Evolutionary conservation across 129 eudicot species (phyloP), one percentile per base, ranked within the genome.

Genomic region (Flaveria sonorensis): DNA sequence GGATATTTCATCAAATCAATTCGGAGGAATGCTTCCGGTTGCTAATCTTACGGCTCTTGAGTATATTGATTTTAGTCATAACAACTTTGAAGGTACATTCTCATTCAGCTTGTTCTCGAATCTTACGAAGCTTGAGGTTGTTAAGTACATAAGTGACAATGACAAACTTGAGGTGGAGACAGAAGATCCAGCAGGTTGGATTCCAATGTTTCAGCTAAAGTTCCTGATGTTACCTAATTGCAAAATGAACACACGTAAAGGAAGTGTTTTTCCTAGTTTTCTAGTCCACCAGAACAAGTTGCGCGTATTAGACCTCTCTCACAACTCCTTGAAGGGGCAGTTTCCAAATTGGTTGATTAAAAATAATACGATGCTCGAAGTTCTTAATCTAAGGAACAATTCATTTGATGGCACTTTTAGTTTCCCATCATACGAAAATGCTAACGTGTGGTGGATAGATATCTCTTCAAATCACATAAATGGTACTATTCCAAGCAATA

Each of bases 181-280:
- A 43, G 78, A 78, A 47, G 62, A 70, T 19, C 68, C 68, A 10
- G 2, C 11, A 28, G 70, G 18, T 61, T 81, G 82, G 80, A 20
- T 30, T 53, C 83, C 85, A 15, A 20, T 28, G 26, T 85, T 85
- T 45, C 81, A 85, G 83, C 55, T 85, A 23, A 45, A 73, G 53
- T 16, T 60, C 2, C 69, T 85, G 11, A 20, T 32, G 3, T 8
- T 81, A 14, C 20, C 83, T 0, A 36, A 70, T 39, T 85, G 85
- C 59, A 68, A 52, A 46, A 23, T 85, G 0, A 77, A 85, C 50
- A 30, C 43, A 50, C 63, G 13, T 7, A 71, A 28, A 13, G 71
- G 73, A 26, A 46, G 52, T 15, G 47, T 42, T 14, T 6, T 84
- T 66, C 85, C 88, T 18, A 7, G 26, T 3, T 84, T 84, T 77